These are phyloP conservation scores for Dryadomyces quercus-mongolicae DNA, from an alignment of 2,329 filamentous ascomycete genomes.

Conservation along the genomic window DNA sequence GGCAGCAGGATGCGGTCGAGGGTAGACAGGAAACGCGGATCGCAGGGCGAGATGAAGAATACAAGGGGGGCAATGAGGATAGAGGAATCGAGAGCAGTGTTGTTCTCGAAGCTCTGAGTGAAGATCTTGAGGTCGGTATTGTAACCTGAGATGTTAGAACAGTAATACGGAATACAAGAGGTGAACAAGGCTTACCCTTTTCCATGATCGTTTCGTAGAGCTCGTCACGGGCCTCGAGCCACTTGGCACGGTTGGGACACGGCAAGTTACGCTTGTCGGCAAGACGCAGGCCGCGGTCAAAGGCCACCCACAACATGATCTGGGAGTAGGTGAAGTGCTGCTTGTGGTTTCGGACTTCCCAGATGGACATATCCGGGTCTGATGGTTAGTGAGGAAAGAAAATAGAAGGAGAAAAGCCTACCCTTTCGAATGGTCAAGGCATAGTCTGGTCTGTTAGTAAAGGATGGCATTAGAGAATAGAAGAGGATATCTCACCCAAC, in stretches of 20 bases:
- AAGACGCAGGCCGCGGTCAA: constrained; percentile 62
- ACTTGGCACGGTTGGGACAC: constrained; percentile 55
- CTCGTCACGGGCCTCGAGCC: constrained; percentile 53
- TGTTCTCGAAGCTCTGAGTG: constrained; percentile 64
- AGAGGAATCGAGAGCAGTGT: constrained; percentile 58
- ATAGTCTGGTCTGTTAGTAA: constrained; percentile 38
- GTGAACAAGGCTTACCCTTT: constrained; percentile 33
- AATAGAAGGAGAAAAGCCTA: constrained; percentile 16
- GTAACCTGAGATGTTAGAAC: constrained; percentile 37
- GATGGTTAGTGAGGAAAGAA: constrained; percentile 5
- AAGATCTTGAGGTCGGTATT: constrained; percentile 59
- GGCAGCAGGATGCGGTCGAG: constrained; percentile 59
- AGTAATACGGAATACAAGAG: too few species aligned
- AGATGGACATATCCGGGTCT: constrained; percentile 71
- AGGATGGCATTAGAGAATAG: not conserved
- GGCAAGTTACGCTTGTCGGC: constrained; percentile 65
- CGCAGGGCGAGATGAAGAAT: constrained; percentile 68
- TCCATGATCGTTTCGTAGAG: constrained; percentile 69
- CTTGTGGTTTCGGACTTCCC: constrained; percentile 65
- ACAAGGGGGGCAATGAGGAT: constrained; percentile 67
- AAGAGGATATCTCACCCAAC: constrained; percentile 27
- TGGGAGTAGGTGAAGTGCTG: constrained; percentile 76
- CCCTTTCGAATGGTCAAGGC: constrained; percentile 54
- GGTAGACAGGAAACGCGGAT: constrained; percentile 62
- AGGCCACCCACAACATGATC: constrained; percentile 72